phyloP scores from a whole-genome alignment of 805 yeast genomes.

The Candida ponderosae region DNA sequence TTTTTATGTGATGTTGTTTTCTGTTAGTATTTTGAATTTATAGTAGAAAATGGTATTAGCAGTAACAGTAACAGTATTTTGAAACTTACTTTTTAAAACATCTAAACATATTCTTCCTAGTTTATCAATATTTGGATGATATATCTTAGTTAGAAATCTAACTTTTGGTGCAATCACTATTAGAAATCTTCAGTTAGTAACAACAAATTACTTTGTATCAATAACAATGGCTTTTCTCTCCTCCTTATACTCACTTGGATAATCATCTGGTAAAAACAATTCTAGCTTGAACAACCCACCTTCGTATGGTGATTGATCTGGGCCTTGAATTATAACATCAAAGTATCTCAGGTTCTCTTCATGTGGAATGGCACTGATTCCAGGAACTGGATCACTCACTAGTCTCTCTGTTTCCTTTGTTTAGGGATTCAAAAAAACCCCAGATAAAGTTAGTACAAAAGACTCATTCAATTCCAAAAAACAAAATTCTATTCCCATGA shows the following conservation, averaged over 20 bases:
- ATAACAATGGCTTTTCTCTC: too few relatives aligned
- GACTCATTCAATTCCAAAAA: neutral
- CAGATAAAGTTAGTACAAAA: neutral
- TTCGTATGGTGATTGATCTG: slow-evolving; percentile 86
- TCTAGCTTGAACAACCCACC: slow-evolving; percentile 77
- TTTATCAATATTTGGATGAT: slow-evolving; percentile 94
- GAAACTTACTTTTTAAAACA: slow-evolving; percentile 57
- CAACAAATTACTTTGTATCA: too few relatives aligned
- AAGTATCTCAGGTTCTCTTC: slow-evolving; percentile 92
- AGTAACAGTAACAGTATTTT: too few relatives aligned
- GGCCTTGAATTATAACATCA: slow-evolving; percentile 89
- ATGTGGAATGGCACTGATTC: slow-evolving; percentile 87
- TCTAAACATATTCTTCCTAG: slow-evolving; percentile 94
- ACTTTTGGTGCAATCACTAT: slow-evolving; percentile 91
- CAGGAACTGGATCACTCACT: slow-evolving; percentile 92
- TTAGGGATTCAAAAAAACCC: too few relatives aligned
- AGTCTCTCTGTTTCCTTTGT: slow-evolving; percentile 81
- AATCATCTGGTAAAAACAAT: slow-evolving; percentile 88
- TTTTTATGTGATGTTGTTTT: too few relatives aligned
- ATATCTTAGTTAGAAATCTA: slow-evolving; percentile 85
- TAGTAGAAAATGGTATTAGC: too few relatives aligned
- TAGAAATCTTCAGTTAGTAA: neutral
- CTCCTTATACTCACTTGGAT: slow-evolving; percentile 49
- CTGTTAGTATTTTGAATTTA: neutral
- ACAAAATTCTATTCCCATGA: neutral